These are phyloP conservation scores for Rhipidocladum racemiflorum DNA, from an alignment of 176 grass and related monocot genomes.

Conservation along the genomic window DNA sequence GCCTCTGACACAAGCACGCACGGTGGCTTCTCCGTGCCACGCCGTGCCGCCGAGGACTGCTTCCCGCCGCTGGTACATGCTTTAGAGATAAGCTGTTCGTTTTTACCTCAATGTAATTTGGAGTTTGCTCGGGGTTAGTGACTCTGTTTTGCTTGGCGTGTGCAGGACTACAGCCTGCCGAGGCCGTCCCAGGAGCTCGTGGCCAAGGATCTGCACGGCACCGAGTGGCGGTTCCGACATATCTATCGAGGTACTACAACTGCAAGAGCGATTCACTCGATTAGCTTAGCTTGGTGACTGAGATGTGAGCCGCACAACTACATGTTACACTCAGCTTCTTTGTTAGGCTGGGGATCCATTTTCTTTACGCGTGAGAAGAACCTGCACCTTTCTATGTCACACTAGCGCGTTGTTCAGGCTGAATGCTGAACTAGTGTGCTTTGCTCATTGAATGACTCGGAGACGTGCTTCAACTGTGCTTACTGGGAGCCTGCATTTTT, in stretches of 20 bases:
- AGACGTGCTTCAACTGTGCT: neutral
- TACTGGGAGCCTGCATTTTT: neutral
- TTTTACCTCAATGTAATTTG: neutral
- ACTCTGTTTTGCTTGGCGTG: constrained; percentile 15
- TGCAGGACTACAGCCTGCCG: constrained; percentile 72
- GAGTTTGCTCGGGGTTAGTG: neutral
- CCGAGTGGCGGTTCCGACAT: constrained; percentile 84
- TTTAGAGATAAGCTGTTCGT: neutral
- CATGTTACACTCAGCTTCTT: neutral
- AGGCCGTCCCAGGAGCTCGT: constrained; percentile 86
- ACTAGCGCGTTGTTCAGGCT: neutral
- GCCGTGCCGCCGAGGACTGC: constrained; percentile 93
- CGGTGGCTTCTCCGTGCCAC: constrained; percentile 89
- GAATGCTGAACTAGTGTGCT: neutral
- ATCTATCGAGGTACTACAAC: constrained; percentile 64
- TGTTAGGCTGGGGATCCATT: neutral
- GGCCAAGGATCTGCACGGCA: constrained; percentile 87
- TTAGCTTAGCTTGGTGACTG: neutral
- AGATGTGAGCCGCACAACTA: neutral
- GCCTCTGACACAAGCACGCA: constrained; percentile 94
- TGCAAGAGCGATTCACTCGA: neutral
- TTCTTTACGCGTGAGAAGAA: neutral
- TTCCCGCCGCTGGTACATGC: constrained; percentile 78
- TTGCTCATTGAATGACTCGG: neutral
- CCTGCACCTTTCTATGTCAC: neutral